These are phyloP conservation scores for Lepiota venenata DNA, from an alignment of 768 basidiomycete genomes.

Conservation along the genomic window DNA sequence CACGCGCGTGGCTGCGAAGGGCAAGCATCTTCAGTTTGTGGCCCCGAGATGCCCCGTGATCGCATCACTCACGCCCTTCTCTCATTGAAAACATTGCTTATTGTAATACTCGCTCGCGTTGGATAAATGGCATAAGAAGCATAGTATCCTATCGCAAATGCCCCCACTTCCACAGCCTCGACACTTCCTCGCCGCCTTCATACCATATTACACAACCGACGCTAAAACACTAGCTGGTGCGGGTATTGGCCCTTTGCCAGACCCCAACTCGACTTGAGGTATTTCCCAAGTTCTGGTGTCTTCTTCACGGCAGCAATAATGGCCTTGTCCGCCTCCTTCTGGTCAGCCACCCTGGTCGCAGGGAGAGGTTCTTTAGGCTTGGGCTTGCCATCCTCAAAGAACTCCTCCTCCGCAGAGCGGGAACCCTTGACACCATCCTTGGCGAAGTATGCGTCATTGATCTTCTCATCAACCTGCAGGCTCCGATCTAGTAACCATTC, in stretches of 20 bases:
- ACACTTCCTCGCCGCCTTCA: background rate
- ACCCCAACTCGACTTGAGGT: slow-evolving; percentile 90
- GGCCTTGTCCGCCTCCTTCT: slow-evolving; percentile 82
- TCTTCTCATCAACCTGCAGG: slow-evolving; percentile 75
- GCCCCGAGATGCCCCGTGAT: background rate
- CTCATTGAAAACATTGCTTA: slow-evolving; percentile 39
- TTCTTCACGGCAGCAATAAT: slow-evolving; percentile 86
- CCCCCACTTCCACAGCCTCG: slow-evolving; percentile 16
- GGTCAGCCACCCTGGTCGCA: slow-evolving; percentile 83
- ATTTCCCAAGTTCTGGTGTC: slow-evolving; percentile 87
- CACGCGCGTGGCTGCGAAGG: slow-evolving; percentile 11
- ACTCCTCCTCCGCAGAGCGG: slow-evolving; percentile 90
- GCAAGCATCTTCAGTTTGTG: slow-evolving; percentile 8
- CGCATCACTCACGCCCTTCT: background rate
- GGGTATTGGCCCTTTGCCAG: slow-evolving; percentile 97
- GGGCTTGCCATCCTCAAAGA: slow-evolving; percentile 92
- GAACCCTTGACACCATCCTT: slow-evolving; percentile 71
- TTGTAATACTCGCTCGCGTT: slow-evolving; percentile 11
- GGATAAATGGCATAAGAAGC: slow-evolving; percentile 4
- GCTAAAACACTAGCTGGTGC: slow-evolving; percentile 89
- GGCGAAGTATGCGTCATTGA: slow-evolving; percentile 93
- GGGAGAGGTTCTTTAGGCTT: slow-evolving; percentile 87
- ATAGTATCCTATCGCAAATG: slow-evolving; percentile 11
- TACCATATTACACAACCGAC: slow-evolving; percentile 12
- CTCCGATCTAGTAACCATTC: background rate